Percentiles rank a stretch among this genome's conserved stretches.
phyloP scores from a whole-genome alignment of 495 filamentous ascomycete genomes.

The Hypomontagnella submonticulosa region DNA sequence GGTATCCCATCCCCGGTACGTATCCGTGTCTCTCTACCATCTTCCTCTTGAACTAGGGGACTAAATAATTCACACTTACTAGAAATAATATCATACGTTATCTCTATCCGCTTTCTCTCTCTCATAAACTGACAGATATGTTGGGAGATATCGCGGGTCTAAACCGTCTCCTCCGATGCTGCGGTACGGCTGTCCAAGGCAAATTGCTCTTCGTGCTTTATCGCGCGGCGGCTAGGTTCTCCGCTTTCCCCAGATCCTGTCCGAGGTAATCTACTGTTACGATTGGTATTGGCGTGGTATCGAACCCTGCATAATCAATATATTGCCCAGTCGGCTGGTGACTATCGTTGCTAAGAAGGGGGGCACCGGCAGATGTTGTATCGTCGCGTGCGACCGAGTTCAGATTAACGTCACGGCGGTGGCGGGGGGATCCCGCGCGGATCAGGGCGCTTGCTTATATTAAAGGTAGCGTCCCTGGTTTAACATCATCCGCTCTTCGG shows the following conservation, averaged over 20 bases:
- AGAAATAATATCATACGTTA: no score
- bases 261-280: slow-evolving; percentile 18
- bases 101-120: no score
- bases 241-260: slow-evolving; percentile 20
- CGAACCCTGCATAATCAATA: slow-evolving; percentile 40
- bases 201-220: slow-evolving; percentile 8
- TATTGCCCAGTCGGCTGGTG: slow-evolving; percentile 41
- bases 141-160: no score
- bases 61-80: no score
- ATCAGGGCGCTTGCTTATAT: slow-evolving; percentile 25
- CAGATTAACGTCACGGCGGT: slow-evolving; percentile 14
- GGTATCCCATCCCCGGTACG: slow-evolving; percentile 16
- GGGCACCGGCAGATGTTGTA: slow-evolving; percentile 33
- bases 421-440: slow-evolving; percentile 11
- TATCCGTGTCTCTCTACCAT: background rate
- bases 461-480: background rate
- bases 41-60: background rate
- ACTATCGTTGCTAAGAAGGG: slow-evolving; percentile 26
- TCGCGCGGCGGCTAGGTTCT: slow-evolving; percentile 19
- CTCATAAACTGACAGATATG: no score
- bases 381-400: background rate
- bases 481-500: slow-evolving; percentile 1
- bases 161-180: no score
- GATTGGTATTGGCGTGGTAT: slow-evolving; percentile 22
- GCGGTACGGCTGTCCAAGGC: no score